Percentiles rank a stretch among this genome's conserved stretches.
Evolutionary conservation across 352 stramenopile genomes (phyloP).

Genomic region (Phytophthora quininea): DNA sequence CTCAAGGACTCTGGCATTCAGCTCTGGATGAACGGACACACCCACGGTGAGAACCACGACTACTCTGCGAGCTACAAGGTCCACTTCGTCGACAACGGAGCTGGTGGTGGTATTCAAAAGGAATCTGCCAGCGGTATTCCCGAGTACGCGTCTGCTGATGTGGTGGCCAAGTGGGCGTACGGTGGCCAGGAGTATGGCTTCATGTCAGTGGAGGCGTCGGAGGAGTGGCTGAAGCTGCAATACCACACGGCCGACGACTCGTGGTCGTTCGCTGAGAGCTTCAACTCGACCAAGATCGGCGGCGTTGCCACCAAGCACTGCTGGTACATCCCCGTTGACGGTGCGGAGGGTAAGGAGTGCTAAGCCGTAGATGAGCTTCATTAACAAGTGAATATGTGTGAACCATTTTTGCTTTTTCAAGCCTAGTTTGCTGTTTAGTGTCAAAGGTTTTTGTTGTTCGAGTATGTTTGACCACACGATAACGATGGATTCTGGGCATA

Average conservation of each 20-base stretch:
- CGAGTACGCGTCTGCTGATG: slow-evolving; percentile 44
- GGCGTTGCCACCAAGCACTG: slow-evolving; percentile 68
- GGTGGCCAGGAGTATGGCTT: slow-evolving; percentile 71
- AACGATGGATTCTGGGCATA: slow-evolving; percentile 33
- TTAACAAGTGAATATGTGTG: slow-evolving; percentile 21
- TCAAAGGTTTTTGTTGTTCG: background rate
- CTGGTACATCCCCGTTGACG: slow-evolving; percentile 67
- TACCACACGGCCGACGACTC: slow-evolving; percentile 65
- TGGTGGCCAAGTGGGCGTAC: slow-evolving; percentile 69
- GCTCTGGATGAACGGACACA: slow-evolving; percentile 61
- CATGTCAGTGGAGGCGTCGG: slow-evolving; percentile 58
- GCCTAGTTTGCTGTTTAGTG: slow-evolving; percentile 9
- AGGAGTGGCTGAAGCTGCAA: slow-evolving; percentile 69
- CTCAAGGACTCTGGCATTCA: slow-evolving; percentile 43
- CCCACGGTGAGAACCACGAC: slow-evolving; percentile 73
- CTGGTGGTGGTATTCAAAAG: slow-evolving; percentile 74
- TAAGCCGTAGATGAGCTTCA: slow-evolving; percentile 9
- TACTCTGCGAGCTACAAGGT: slow-evolving; percentile 51
- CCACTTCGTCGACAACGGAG: slow-evolving; percentile 82
- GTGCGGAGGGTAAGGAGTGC: slow-evolving; percentile 38
- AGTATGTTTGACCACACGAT: no score
- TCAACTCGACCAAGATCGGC: slow-evolving; percentile 45
- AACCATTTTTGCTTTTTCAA: slow-evolving; percentile 11
- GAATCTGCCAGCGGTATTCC: slow-evolving; percentile 72
- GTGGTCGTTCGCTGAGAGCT: slow-evolving; percentile 58